phyloP scores from a whole-genome alignment of 805 yeast genomes.

The Metschnikowia gelsemii region DNA sequence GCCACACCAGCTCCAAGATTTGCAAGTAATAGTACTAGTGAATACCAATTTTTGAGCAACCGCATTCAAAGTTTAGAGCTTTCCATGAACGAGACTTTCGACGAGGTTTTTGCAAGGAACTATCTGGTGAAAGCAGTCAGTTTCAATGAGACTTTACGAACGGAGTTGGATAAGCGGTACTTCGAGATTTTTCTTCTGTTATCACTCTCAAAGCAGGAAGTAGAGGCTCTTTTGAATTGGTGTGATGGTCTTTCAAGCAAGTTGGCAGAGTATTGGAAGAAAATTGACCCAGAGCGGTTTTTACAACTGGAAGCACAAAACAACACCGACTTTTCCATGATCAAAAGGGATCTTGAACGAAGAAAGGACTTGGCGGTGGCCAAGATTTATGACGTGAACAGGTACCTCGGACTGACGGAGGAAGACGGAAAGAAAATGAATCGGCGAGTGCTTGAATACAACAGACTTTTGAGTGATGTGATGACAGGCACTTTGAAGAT shows the following conservation, averaged over 20 bases:
- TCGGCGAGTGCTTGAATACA: slow-evolving; percentile 3
- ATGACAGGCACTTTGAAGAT: background rate
- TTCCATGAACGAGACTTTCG: slow-evolving; percentile 3
- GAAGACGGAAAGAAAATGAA: slow-evolving; percentile 2
- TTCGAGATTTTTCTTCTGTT: slow-evolving; percentile 9
- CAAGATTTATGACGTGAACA: slow-evolving; percentile 3
- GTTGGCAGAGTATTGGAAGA: slow-evolving; percentile 4
- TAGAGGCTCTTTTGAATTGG: background rate
- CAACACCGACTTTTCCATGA: background rate
- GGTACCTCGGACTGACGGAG: slow-evolving; percentile 9
- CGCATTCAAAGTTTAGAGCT: background rate
- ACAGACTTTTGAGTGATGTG: background rate
- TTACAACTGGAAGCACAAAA: background rate
- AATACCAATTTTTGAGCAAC: background rate
- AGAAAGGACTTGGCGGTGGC: slow-evolving; percentile 1
- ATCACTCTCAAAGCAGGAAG: slow-evolving; percentile 1
- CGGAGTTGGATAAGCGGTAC: slow-evolving; percentile 1
- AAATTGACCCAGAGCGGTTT: background rate
- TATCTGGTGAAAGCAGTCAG: background rate
- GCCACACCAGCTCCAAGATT: background rate
- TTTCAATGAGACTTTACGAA: background rate
- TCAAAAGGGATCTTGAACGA: slow-evolving; percentile 1
- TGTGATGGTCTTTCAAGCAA: slow-evolving; percentile 1
- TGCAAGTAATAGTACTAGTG: slow-evolving; percentile 1
- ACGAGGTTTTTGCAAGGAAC: background rate